Evolutionary conservation across 2,329 filamentous ascomycete species (phyloP), one percentile per base, ranked within the genome.

Genomic region (Colletotrichum tabaci): DNA sequence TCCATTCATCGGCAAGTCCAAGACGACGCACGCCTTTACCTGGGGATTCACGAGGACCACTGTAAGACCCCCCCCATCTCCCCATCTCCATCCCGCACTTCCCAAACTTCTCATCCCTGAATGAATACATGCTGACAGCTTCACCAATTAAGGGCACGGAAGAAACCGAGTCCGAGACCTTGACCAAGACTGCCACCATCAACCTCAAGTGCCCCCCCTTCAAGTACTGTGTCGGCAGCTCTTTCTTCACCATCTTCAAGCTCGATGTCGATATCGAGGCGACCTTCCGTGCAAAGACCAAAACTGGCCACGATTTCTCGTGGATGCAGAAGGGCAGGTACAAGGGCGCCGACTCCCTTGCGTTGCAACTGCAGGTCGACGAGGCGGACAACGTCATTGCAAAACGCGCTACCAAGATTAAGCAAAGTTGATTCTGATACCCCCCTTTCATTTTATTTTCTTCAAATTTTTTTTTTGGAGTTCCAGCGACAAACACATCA

Each of bases 191-290:
- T 1, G 66, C 69, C 16, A 74, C 70, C 26, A 63, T 75, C 55
- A 67, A 69, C 44, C 70, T 75, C 13, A 69, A 55, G 18, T 74
- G 72, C 56, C 69, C 74, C 6, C 47, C 66, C 1, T 66, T 63
- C 23, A 75, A 74, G 42, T 71, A 74, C 46, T 75, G 74, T 56
- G 71, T 69, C 1, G 74, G 69, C 9, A 52, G 60, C 0, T 72
- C 74, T 10, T 74, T 74, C 38, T 74, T 73, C 50, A 74, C 71
- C 10, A 66, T 62, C 15, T 75, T 68, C 40, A 74, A 72, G 56
- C 56, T 75, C 21, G 56, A 74, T 10, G 66, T 74, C n/a, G 67
- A 74, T 16, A 66, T 74, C 3, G 71, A 72, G 13, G 68, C 73
- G 6, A 75, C 72, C 1, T 62, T 74, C 26, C 61, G 67, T 3